phyloP scores from a whole-genome alignment of 192 early-diverging fungal genomes.

The Geranomyces michiganensis region DNA sequence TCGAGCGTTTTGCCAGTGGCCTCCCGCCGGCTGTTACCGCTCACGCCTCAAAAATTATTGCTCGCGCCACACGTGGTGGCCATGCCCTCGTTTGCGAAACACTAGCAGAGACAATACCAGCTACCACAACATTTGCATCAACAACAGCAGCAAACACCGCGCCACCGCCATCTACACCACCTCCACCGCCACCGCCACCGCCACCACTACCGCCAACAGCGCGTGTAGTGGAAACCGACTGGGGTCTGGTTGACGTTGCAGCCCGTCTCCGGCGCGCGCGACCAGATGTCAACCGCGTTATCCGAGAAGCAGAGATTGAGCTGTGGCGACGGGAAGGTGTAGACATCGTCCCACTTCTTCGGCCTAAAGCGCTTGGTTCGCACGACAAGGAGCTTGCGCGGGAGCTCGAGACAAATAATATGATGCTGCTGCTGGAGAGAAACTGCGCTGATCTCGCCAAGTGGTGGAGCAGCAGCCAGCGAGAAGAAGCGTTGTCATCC shows the following conservation, averaged over 20 bases:
- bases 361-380: conserved; percentile 21
- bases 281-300: conserved; percentile 9
- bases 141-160: background rate
- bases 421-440: conserved; percentile 8
- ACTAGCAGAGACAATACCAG: background rate
- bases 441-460: conserved; percentile 27
- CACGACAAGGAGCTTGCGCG: conserved; percentile 22
- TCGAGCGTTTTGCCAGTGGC: conserved; percentile 48
- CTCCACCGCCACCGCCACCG: background rate
- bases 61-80: conserved; percentile 21
- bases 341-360: conserved; percentile 24
- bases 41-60: background rate
- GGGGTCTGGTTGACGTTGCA: conserved; percentile 31
- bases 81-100: background rate
- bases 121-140: background rate
- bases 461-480: background rate
- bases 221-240: conserved; percentile 18
- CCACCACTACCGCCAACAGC: background rate
- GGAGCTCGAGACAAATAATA: conserved; percentile 9
- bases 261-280: conserved; percentile 2
- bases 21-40: background rate
- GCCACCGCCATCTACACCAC: background rate
- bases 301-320: conserved; percentile 29
- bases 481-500: too few relatives aligned
- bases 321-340: conserved; percentile 26